Evolutionary conservation across 345 rosid species (phyloP).

Genomic region (Syzygium aqueum): DNA sequence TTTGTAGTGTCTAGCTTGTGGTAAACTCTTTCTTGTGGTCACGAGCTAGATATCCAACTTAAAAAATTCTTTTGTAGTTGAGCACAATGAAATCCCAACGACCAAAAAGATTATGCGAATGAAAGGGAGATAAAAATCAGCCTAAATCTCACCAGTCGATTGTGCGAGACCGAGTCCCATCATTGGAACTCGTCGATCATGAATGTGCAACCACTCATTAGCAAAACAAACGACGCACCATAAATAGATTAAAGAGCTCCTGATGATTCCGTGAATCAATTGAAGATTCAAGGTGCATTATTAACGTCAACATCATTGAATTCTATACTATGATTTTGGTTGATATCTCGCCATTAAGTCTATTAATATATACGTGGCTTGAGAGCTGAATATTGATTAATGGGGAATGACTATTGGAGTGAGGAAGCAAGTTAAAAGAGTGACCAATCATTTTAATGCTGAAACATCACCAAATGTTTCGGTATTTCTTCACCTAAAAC

Average conservation of each 20-base stretch:
- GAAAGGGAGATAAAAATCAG: neutral
- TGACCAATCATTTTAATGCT: conserved; percentile 11
- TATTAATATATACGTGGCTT: neutral
- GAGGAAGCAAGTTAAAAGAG: neutral
- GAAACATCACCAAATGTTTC: conserved; percentile 9
- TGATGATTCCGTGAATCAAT: neutral
- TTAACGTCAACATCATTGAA: neutral
- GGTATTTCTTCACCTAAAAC: conserved; percentile 7
- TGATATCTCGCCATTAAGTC: neutral
- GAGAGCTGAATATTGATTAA: neutral
- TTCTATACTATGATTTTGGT: neutral
- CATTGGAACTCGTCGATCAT: neutral
- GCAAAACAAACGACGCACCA: neutral
- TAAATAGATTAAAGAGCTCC: neutral
- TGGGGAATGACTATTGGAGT: neutral
- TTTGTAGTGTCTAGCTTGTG: neutral
- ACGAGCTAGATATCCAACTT: neutral
- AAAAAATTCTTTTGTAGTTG: neutral
- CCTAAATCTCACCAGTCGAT: neutral
- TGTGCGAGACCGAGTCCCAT: neutral
- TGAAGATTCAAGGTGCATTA: neutral
- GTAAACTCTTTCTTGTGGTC: neutral
- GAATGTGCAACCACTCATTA: neutral
- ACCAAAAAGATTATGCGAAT: neutral
- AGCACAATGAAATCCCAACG: neutral